Percentiles rank a stretch among this genome's conserved stretches.
These are phyloP conservation scores for Aleurites moluccanus DNA, from an alignment of 441 rosid genomes.

Conservation along the genomic window DNA sequence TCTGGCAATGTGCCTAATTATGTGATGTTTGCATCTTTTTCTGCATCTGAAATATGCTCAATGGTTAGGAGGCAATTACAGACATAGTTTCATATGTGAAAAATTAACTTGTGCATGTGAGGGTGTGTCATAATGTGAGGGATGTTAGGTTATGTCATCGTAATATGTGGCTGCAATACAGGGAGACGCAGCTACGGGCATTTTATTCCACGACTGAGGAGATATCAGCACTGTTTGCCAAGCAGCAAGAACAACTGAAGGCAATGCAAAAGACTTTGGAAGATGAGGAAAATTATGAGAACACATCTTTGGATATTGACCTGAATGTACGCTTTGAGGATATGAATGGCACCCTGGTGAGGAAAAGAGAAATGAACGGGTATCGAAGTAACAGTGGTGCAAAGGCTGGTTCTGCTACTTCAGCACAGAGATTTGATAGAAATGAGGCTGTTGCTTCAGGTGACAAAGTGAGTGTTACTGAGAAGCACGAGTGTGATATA, in stretches of 20 bases:
- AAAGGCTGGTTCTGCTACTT: slow-evolving; percentile 50
- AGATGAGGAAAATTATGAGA: slow-evolving; percentile 89
- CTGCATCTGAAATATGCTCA: background rate
- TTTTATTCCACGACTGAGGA: slow-evolving; percentile 96
- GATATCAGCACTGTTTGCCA: slow-evolving; percentile 66
- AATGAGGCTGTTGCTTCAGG: slow-evolving; percentile 48
- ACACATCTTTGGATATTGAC: slow-evolving; percentile 68
- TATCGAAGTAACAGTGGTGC: slow-evolving; percentile 27
- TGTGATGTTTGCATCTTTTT: background rate
- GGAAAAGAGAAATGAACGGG: slow-evolving; percentile 36
- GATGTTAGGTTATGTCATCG: slow-evolving; percentile 6
- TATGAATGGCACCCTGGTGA: slow-evolving; percentile 24
- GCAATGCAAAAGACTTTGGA: slow-evolving; percentile 90
- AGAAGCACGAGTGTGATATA: slow-evolving; percentile 80
- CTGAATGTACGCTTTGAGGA: slow-evolving; percentile 40
- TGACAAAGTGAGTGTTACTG: slow-evolving; percentile 78
- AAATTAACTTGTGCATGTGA: background rate
- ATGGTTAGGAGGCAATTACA: background rate
- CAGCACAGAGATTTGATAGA: slow-evolving; percentile 44
- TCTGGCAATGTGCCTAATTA: background rate
- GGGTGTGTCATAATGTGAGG: background rate
- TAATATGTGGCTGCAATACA: slow-evolving; percentile 37
- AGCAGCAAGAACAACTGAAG: slow-evolving; percentile 97
- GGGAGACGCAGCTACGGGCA: slow-evolving; percentile 92
- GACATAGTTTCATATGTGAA: background rate